Evolutionary conservation across 768 basidiomycete species (phyloP), one percentile per base, ranked within the genome.

Genomic region (Trametes gibbosa): DNA sequence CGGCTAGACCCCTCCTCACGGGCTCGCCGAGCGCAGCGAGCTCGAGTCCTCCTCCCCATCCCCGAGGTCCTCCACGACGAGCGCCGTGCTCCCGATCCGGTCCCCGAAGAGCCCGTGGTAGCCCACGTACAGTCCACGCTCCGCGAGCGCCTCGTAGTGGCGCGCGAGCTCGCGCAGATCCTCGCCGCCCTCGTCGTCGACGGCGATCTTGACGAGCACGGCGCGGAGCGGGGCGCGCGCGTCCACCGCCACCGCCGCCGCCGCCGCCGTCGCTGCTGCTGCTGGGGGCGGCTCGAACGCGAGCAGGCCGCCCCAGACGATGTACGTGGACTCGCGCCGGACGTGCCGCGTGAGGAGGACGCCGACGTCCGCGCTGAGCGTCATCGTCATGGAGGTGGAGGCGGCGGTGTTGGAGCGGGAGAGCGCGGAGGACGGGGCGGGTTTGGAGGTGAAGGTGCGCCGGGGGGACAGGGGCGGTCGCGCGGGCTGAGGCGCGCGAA

Each of bases 121-220:
- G 10, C 61, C 61, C 13, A 54, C 45, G 21, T 50, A 37, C 17
- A 62, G 32, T 13, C 61, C 61, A 41, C 61, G 55, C 54, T 62
- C 56, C 14, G 48, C 61, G 41, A 62, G 56, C 5, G 41, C 50
- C 47, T 62, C 49, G 50, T 62, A 57, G 29, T 58, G 48, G 25
- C 61, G 46, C 27, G 61, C 61, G n/a, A 58, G 56, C 29, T 62
- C 61, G 40, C 51, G 55, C 29, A 62, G 56, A 56, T 62, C 61
- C 46, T 62, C 61, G 8, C 35, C 61, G 56, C 61, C 61, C 47
- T 62, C 61, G 19, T 62, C 61, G 56, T 62, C 61, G 10, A 62
- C 61, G n/a, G 61, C 61, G 47, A 62, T 62, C 35, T 54, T 53
- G 13, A 62, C 61, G 34, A 53, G 49, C 13, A 62, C 61, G 32